These are phyloP conservation scores for Scheffersomyces amazonensis DNA, from an alignment of 805 yeast species.

Conservation along the genomic window DNA sequence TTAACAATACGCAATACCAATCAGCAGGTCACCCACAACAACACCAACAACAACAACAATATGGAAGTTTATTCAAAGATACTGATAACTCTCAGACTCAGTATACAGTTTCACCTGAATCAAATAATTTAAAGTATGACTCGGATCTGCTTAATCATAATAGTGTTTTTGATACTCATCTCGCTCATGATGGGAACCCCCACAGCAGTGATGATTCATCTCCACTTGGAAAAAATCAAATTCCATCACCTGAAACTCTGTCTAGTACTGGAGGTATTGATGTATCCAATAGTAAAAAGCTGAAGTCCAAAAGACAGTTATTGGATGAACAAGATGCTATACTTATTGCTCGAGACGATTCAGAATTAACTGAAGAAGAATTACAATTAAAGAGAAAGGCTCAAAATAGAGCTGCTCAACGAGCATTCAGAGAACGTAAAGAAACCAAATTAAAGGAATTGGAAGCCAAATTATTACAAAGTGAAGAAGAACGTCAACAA, in stretches of 20 bases:
- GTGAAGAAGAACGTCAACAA: conserved; percentile 52
- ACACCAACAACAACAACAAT: neutral
- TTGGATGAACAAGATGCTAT: conserved; percentile 36
- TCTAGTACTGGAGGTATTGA: neutral
- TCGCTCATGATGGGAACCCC: neutral
- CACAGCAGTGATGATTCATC: neutral
- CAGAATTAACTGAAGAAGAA: conserved; percentile 37
- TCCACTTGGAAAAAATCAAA: neutral
- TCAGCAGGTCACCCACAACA: too few species aligned
- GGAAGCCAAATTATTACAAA: conserved; percentile 52
- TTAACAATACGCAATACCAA: conserved; percentile 3
- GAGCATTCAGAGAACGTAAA: conserved; percentile 82
- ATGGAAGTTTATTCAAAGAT: neutral
- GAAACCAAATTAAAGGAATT: conserved; percentile 70
- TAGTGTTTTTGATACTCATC: neutral
- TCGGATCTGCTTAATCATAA: neutral
- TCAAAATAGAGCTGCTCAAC: conserved; percentile 83
- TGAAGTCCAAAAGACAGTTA: conserved; percentile 21
- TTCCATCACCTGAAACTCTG: neutral
- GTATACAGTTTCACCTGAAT: neutral
- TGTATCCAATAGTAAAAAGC: neutral
- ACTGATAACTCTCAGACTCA: neutral
- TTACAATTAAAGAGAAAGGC: conserved; percentile 61
- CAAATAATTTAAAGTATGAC: neutral
- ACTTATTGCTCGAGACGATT: conserved; percentile 34